A percentile compares a stretch with the other conserved stretches of the same genome.
Evolutionary conservation across 306 rosid genomes (phyloP).

Genomic region (Calophaca sinica): DNA sequence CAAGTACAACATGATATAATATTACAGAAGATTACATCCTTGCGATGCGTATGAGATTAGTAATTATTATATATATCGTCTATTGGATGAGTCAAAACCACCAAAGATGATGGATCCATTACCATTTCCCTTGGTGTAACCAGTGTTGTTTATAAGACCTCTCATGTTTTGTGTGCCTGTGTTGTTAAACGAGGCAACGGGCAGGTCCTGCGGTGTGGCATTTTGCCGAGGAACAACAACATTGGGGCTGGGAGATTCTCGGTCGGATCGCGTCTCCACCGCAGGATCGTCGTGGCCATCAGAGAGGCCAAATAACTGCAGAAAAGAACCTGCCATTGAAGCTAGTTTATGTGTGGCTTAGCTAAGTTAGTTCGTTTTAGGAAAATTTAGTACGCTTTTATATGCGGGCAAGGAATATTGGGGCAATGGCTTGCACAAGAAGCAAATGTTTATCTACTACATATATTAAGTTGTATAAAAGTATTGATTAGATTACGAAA

Average conservation of each 20-base stretch:
- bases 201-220: not conserved
- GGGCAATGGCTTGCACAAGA: conserved; percentile 32
- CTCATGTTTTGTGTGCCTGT: conserved; percentile 50
- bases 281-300: not conserved
- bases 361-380: not conserved
- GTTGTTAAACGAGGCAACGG: conserved; percentile 39
- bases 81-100: conserved; percentile 42
- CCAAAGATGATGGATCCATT: conserved; percentile 55
- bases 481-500: too few relatives aligned
- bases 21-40: not conserved
- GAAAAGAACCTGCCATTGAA: conserved; percentile 32
- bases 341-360: conserved; percentile 18
- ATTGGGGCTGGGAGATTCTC: not conserved
- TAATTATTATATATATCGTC: not conserved
- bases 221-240: not conserved
- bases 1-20: too few relatives aligned
- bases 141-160: conserved; percentile 58
- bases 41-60: not conserved
- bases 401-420: conserved; percentile 42
- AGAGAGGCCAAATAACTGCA: conserved; percentile 16
- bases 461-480: too few relatives aligned
- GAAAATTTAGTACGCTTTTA: conserved; percentile 24
- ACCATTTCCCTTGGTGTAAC: conserved; percentile 52
- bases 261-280: not conserved
- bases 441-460: conserved; percentile 3